Percentiles rank a stretch among this genome's conserved stretches.
Conservation (phyloP, 73 alveolate species). For the Uronychia binucleata region DNA sequence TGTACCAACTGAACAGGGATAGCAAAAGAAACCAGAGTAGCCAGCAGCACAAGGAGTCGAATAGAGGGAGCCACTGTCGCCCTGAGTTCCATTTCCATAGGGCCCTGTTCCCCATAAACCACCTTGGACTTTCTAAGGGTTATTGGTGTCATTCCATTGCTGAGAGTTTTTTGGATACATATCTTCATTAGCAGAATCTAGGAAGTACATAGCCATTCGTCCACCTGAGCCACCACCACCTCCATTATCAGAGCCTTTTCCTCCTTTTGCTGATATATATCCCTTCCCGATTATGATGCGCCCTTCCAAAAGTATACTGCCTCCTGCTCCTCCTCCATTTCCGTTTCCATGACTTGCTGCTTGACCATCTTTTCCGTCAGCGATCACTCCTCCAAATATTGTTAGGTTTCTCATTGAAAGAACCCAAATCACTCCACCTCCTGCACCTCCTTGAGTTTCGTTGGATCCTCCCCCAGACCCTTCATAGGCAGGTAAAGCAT, state of each 20-base stretch:
- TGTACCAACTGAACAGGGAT: constrained; percentile 46
- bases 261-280: constrained; percentile 34
- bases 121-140: neutral
- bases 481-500: neutral
- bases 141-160: neutral
- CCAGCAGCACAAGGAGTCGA: constrained; percentile 42
- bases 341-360: constrained; percentile 52
- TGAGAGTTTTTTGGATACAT: neutral
- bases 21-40: constrained; percentile 28
- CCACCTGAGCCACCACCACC: constrained; percentile 76
- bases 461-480: constrained; percentile 42
- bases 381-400: constrained; percentile 18
- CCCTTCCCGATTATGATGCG: constrained; percentile 34
- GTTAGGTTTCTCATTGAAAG: neutral
- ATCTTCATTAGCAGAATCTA: neutral
- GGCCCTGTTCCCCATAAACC: neutral
- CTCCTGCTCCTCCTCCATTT: constrained; percentile 71
- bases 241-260: constrained; percentile 28
- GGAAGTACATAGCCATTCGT: constrained; percentile 26
- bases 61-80: constrained; percentile 39
- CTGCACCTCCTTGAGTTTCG: constrained; percentile 31
- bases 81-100: neutral
- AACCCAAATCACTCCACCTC: constrained; percentile 54
- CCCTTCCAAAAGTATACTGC: constrained; percentile 20
- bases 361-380: constrained; percentile 21